Evolutionary conservation across 1,139 yeast genomes (phyloP).

Genomic region (Suhomyces coccinellae): DNA sequence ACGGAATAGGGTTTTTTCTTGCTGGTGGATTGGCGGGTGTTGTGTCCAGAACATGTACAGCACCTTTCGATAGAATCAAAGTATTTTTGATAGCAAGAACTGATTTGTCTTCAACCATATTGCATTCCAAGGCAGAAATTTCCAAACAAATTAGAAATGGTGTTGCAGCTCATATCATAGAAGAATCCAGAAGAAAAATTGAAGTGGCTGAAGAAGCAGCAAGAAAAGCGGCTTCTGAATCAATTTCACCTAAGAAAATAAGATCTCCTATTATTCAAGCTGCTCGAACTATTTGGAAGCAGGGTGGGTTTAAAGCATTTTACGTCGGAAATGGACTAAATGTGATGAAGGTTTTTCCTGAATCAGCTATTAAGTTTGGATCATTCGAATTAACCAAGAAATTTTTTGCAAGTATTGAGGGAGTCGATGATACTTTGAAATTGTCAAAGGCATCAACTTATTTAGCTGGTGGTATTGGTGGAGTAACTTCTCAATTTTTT

Average conservation of each 20-base stretch:
- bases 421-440: constrained; percentile 68
- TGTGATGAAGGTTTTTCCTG: constrained; percentile 93
- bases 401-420: constrained; percentile 73
- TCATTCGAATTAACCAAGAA: constrained; percentile 88
- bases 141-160: constrained; percentile 44
- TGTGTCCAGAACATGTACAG: constrained; percentile 94
- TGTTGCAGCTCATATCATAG: constrained; percentile 37
- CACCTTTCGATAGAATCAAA: constrained; percentile 93
- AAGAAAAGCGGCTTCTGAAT: constrained; percentile 12
- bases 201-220: constrained; percentile 27
- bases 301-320: constrained; percentile 84
- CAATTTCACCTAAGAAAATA: constrained; percentile 38
- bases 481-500: constrained; percentile 86
- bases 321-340: constrained; percentile 95
- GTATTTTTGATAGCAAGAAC: constrained; percentile 93
- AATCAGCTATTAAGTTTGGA: constrained; percentile 96
- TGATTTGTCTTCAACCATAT: constrained; percentile 67
- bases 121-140: constrained; percentile 56
- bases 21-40: constrained; percentile 98
- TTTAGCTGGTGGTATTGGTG: constrained; percentile 93
- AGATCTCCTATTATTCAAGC: constrained; percentile 79
- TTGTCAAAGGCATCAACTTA: constrained; percentile 79
- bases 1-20: constrained; percentile 84
- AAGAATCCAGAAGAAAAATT: constrained; percentile 34
- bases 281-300: constrained; percentile 75